Conservation (phyloP, 2,329 filamentous ascomycete genomes). For the Xylariaceae sp. region DNA sequence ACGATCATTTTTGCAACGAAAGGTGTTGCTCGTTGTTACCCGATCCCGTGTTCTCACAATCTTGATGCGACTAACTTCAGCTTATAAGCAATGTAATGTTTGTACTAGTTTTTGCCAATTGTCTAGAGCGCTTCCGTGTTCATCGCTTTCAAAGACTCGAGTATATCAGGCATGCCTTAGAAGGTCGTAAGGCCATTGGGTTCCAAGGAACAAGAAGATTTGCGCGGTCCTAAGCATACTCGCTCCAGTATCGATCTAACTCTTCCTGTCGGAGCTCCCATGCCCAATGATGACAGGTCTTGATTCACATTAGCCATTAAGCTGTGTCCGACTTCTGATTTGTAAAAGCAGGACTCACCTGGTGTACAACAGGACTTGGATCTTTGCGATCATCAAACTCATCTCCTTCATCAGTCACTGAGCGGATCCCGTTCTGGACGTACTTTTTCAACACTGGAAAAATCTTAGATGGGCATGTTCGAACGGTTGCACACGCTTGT, state of each 20-base stretch:
- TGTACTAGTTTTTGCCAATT: too few relatives aligned
- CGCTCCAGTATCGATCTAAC: conserved; percentile 46
- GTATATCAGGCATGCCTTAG: too few relatives aligned
- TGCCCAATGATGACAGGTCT: conserved; percentile 57
- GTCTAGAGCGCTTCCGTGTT: too few relatives aligned
- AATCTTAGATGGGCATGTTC: not conserved
- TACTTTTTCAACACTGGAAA: conserved; percentile 48
- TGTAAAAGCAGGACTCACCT: conserved; percentile 1
- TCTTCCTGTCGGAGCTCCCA: conserved; percentile 50
- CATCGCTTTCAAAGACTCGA: too few relatives aligned
- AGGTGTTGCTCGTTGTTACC: too few relatives aligned
- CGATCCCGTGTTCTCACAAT: too few relatives aligned
- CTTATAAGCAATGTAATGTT: too few relatives aligned
- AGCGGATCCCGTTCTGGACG: conserved; percentile 37
- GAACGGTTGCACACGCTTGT: too few relatives aligned
- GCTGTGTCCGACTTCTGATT: not conserved
- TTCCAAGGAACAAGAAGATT: too few relatives aligned
- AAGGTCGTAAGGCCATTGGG: too few relatives aligned
- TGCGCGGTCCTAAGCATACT: conserved; percentile 2
- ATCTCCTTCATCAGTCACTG: conserved; percentile 47
- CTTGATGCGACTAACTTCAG: too few relatives aligned
- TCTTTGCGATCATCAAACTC: conserved; percentile 36
- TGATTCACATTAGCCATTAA: not conserved
- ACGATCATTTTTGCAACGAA: too few relatives aligned
- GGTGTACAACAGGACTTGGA: conserved; percentile 55